Percentiles rank a stretch among this genome's conserved stretches.
phyloP scores from a whole-genome alignment of 2,329 filamentous ascomycete genomes.

The Madurella fahalii region DNA sequence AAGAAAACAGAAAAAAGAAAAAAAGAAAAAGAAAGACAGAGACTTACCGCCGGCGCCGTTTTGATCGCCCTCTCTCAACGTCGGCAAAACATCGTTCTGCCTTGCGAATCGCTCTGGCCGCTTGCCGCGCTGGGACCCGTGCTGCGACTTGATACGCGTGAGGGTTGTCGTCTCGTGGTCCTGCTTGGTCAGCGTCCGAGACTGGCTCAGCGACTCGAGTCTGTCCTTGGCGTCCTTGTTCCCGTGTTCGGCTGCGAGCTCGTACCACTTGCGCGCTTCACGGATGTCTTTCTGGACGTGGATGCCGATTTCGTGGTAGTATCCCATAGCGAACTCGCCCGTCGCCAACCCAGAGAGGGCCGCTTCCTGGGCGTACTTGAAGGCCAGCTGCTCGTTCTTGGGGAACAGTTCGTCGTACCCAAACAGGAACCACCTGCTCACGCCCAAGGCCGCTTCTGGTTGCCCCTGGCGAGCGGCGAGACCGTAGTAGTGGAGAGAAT shows the following conservation, averaged over 20 bases:
- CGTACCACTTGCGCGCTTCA: constrained; percentile 85
- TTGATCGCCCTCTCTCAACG: constrained; percentile 41
- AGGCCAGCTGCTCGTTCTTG: constrained; percentile 94
- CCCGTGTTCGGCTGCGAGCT: constrained; percentile 80
- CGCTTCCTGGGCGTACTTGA: constrained; percentile 83
- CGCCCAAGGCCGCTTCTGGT: constrained; percentile 87
- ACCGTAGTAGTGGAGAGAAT: constrained; percentile 93
- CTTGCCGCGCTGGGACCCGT: constrained; percentile 63
- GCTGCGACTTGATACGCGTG: constrained; percentile 76
- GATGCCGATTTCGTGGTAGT: constrained; percentile 96
- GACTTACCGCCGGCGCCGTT: constrained; percentile 25
- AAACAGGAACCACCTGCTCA: constrained; percentile 98
- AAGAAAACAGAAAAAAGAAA: no score
- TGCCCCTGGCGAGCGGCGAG: constrained; percentile 89
- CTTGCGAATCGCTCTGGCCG: constrained; percentile 58
- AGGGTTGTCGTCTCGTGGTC: constrained; percentile 93
- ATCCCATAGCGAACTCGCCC: constrained; percentile 93
- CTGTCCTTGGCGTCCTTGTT: constrained; percentile 83
- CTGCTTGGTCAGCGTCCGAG: constrained; percentile 78
- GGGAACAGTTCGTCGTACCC: constrained; percentile 88
- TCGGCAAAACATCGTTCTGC: constrained; percentile 43
- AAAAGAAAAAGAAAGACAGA: not conserved
- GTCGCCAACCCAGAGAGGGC: constrained; percentile 78
- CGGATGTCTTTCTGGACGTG: constrained; percentile 77
- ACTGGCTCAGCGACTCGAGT: constrained; percentile 77